Evolutionary conservation across 768 basidiomycete genomes (phyloP).

Genomic region (Phanerochaete carnosa): DNA sequence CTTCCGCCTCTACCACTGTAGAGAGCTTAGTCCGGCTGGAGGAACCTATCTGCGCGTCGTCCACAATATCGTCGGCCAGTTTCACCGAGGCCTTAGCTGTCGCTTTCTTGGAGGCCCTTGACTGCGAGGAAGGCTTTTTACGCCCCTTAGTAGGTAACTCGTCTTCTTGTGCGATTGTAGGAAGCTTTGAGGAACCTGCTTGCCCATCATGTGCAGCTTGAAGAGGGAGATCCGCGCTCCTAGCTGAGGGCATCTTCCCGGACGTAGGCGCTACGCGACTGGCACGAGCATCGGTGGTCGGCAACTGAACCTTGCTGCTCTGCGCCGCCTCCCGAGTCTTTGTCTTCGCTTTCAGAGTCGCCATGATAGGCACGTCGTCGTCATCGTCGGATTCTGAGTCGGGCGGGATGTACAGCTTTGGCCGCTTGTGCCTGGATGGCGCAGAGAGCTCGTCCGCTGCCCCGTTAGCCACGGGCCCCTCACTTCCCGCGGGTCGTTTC

Average conservation of each 20-base stretch:
- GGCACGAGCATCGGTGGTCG: background rate
- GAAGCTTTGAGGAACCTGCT: background rate
- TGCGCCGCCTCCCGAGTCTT: too few relatives aligned
- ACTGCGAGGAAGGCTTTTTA: background rate
- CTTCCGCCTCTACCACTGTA: background rate
- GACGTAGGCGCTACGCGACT: background rate
- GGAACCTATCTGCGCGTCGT: background rate
- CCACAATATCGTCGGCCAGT: background rate
- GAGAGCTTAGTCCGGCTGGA: too few relatives aligned
- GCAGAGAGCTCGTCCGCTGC: background rate
- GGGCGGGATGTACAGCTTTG: conserved; percentile 5
- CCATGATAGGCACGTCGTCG: background rate
- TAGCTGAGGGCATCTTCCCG: background rate
- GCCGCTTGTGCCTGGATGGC: background rate
- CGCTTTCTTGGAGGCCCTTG: background rate
- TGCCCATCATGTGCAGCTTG: background rate
- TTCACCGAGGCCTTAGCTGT: background rate
- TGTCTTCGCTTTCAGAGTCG: background rate
- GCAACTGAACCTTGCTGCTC: background rate
- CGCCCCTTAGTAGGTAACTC: background rate
- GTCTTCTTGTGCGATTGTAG: background rate
- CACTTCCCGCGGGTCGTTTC: background rate
- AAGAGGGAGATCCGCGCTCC: background rate
- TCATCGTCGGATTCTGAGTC: conserved; percentile 12
- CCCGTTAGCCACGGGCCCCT: background rate